Percentiles rank a stretch among this genome's conserved stretches.
phyloP scores from a whole-genome alignment of 768 basidiomycete genomes.

The Trametopsis cervina region DNA sequence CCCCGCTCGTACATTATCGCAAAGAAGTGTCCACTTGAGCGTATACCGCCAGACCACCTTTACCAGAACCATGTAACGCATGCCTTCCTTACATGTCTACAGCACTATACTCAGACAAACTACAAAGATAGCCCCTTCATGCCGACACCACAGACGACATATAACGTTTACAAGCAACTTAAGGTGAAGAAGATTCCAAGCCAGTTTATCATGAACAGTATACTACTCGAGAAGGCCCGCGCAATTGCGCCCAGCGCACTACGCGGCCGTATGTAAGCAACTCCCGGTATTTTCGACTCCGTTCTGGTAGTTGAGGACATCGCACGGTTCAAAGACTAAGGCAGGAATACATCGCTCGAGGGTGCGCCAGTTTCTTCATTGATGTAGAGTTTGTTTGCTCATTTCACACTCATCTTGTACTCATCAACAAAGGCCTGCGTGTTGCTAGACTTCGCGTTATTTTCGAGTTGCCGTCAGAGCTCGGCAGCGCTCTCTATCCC shows the following conservation, averaged over 20 bases:
- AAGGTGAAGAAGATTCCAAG: constrained; percentile 3
- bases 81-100: not conserved
- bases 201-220: not conserved
- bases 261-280: not conserved
- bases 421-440: not conserved
- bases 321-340: not conserved
- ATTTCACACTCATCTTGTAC: not conserved
- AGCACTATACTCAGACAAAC: not conserved
- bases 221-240: not conserved
- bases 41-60: not conserved
- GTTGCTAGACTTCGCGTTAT: constrained; percentile 4
- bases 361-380: not conserved
- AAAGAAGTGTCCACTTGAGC: not conserved
- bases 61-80: not conserved
- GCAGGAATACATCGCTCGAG: not conserved
- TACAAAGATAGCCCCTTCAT: not conserved
- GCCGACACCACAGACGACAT: not conserved
- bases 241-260: not conserved
- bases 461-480: constrained; percentile 6
- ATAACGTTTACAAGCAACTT: constrained; percentile 7
- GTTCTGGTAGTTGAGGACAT: constrained; percentile 3
- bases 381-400: not conserved
- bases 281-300: constrained; percentile 1
- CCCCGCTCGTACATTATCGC: constrained; percentile 1
- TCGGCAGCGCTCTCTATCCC: constrained; percentile 1